Conservation (phyloP, 1,284 basidiomycete species). For the Bondarzewia mesenterica region DNA sequence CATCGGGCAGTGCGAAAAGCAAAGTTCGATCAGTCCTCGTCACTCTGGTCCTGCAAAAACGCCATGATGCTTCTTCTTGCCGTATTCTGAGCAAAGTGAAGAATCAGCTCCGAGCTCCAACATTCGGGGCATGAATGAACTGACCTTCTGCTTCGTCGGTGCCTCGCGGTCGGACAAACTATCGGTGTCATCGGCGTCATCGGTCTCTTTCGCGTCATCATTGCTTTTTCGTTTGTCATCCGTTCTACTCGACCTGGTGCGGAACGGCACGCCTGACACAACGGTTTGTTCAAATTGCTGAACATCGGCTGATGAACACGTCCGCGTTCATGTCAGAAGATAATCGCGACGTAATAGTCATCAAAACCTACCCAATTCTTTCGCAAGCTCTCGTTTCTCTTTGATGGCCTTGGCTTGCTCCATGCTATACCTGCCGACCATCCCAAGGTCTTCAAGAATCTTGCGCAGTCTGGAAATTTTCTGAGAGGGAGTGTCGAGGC, state of each 20-base stretch:
- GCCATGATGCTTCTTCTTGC: conserved; percentile 59
- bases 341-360: conserved; percentile 1
- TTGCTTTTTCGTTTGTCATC: conserved; percentile 10
- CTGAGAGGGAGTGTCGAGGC: conserved; percentile 44
- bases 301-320: conserved; percentile 47
- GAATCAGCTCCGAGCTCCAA: conserved; percentile 5
- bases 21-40: conserved; percentile 20
- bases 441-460: conserved; percentile 67
- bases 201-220: conserved; percentile 19
- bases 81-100: conserved; percentile 23
- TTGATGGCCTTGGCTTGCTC: conserved; percentile 74
- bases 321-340: not conserved
- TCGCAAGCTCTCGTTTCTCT: conserved; percentile 62
- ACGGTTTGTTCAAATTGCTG: conserved; percentile 41
- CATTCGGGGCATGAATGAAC: not conserved
- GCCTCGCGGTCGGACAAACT: conserved; percentile 15
- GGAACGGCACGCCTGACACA: conserved; percentile 15
- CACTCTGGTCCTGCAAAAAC: conserved; percentile 58
- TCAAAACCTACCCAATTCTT: conserved; percentile 62
- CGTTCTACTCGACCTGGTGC: conserved; percentile 9
- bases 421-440: conserved; percentile 70
- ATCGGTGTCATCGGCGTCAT: conserved; percentile 22
- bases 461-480: conserved; percentile 62
- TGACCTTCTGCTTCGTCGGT: conserved; percentile 25
- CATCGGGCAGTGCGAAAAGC: too few relatives aligned